phyloP scores from a whole-genome alignment of 495 filamentous ascomycete genomes.

The Penicillium malachiteum region DNA sequence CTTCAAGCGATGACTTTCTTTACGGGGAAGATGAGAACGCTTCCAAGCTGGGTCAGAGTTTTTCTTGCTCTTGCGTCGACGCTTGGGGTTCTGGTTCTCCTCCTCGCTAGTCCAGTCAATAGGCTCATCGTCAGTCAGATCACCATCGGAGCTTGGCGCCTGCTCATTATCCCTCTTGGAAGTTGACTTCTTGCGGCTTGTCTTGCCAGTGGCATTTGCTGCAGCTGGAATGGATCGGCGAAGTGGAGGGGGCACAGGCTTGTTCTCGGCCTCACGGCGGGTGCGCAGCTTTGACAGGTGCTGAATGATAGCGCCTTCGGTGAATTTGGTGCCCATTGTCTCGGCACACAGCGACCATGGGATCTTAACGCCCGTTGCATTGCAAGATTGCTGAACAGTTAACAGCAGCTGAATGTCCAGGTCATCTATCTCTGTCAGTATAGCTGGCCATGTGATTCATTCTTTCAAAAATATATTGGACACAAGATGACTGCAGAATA shows the following conservation, averaged over 20 bases:
- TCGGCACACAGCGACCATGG: constrained; percentile 40
- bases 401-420: constrained; percentile 43
- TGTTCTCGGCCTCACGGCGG: constrained; percentile 27
- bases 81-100: too few species aligned
- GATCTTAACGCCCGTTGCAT: constrained; percentile 31
- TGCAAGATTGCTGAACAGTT: constrained; percentile 44
- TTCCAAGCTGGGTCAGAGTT: too few species aligned
- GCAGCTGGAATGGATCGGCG: constrained; percentile 5
- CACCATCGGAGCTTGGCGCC: too few species aligned
- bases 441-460: not conserved
- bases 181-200: not conserved
- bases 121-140: not conserved
- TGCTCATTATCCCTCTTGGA: not conserved
- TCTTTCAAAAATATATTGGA: not conserved
- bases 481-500: not conserved
- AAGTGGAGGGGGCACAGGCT: constrained; percentile 41
- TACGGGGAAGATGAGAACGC: too few species aligned
- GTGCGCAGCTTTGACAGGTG: constrained; percentile 48
- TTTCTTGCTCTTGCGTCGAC: too few species aligned
- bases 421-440: constrained; percentile 31
- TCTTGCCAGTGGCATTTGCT: too few species aligned
- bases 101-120: not conserved
- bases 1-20: too few species aligned
- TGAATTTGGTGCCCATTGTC: constrained; percentile 35
- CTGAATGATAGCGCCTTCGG: constrained; percentile 47